Evolutionary conservation across 2,329 filamentous ascomycete species (phyloP).

Genomic region (Xylariaceae sp.): DNA sequence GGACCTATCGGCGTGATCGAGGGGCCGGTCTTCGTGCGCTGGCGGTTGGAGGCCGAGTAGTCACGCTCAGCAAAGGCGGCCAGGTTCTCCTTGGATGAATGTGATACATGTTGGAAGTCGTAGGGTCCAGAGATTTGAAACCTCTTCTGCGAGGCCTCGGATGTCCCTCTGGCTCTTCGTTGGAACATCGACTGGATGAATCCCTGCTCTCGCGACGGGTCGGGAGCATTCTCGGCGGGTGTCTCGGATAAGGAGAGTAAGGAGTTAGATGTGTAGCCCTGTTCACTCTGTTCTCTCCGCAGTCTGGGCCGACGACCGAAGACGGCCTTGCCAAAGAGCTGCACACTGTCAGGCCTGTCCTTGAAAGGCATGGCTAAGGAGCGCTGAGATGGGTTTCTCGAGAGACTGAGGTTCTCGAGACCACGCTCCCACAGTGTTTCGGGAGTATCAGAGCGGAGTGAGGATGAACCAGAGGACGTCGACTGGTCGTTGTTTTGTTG

Average conservation of each 20-base stretch:
- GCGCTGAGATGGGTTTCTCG: conserved; percentile 51
- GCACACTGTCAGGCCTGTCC: conserved; percentile 55
- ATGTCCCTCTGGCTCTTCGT: conserved; percentile 36
- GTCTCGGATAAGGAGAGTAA: conserved; percentile 45
- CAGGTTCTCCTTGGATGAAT: conserved; percentile 48
- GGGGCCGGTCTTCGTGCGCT: conserved; percentile 26
- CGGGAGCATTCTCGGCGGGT: conserved; percentile 32
- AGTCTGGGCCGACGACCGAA: conserved; percentile 51
- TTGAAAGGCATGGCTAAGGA: conserved; percentile 49
- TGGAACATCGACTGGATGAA: conserved; percentile 48
- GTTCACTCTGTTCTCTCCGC: conserved; percentile 48
- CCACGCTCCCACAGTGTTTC: conserved; percentile 46
- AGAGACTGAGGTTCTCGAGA: conserved; percentile 45
- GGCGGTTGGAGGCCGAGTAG: conserved; percentile 42
- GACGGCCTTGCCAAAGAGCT: conserved; percentile 54
- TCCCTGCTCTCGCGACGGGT: conserved; percentile 37
- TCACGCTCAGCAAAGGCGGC: conserved; percentile 39
- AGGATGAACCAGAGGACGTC: conserved; percentile 53
- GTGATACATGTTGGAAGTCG: conserved; percentile 62
- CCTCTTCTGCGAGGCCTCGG: conserved; percentile 34
- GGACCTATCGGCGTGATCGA: not conserved
- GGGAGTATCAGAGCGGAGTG: conserved; percentile 43
- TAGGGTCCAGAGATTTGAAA: conserved; percentile 58
- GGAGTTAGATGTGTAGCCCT: conserved; percentile 44
- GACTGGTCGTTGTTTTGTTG: conserved; percentile 45